Evolutionary conservation across 805 yeast species (phyloP).

Genomic region (Komagataella pseudopastoris): DNA sequence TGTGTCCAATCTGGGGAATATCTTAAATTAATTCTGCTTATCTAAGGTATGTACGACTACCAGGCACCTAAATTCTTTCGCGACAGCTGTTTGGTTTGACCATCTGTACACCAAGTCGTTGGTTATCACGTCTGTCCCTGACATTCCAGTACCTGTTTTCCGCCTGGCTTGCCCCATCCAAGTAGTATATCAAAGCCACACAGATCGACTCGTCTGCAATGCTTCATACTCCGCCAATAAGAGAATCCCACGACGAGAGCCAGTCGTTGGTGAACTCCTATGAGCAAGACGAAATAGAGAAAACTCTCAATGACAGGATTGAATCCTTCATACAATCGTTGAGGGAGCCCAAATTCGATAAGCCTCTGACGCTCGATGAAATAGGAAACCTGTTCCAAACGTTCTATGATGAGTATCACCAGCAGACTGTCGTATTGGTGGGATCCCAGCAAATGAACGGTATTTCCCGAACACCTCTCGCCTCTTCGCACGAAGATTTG

Average conservation of each 20-base stretch:
- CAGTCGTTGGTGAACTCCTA: neutral
- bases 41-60: neutral
- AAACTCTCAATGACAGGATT: neutral
- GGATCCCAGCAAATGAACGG: slow-evolving; percentile 4
- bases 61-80: neutral
- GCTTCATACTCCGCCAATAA: neutral
- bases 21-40: neutral
- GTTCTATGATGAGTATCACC: slow-evolving; percentile 16
- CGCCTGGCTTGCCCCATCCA: neutral
- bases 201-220: neutral
- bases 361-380: slow-evolving; percentile 20
- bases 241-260: neutral
- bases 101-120: neutral
- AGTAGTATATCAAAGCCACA: neutral
- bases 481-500: neutral
- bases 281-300: neutral
- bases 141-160: neutral
- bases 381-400: slow-evolving; percentile 19
- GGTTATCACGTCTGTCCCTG: neutral
- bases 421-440: slow-evolving; percentile 8
- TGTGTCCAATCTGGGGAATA: neutral
- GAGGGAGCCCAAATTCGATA: slow-evolving; percentile 20
- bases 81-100: neutral
- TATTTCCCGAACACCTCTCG: neutral
- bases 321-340: slow-evolving; percentile 8